phyloP scores from a whole-genome alignment of 257 asterid species.

The Galeopsis tetrahit region DNA sequence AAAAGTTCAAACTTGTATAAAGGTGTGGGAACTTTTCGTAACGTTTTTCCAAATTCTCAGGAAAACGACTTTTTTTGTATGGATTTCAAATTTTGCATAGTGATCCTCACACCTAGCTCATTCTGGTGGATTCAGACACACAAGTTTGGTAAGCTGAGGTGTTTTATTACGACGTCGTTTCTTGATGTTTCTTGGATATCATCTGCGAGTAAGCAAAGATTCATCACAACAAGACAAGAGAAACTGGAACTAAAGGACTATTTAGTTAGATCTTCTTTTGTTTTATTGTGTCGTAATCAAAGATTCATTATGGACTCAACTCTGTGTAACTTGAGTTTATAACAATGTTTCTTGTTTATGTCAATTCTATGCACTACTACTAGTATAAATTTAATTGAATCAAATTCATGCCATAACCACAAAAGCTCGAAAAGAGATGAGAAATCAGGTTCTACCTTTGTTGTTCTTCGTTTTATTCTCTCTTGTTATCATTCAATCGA shows the following conservation, averaged over 20 bases:
- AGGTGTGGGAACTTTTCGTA: no score
- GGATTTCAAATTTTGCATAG: not conserved
- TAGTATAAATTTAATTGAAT: no score
- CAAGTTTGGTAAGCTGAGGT: no score
- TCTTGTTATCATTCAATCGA: not conserved
- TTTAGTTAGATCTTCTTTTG: not conserved
- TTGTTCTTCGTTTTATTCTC: conserved; percentile 24
- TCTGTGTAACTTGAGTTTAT: not conserved
- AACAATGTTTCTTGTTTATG: conserved; percentile 29
- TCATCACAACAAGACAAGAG: not conserved
- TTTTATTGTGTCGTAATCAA: not conserved
- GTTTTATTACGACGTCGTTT: no score
- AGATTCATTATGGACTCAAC: conserved; percentile 18
- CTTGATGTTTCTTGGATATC: conserved; percentile 7
- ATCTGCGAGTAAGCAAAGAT: not conserved
- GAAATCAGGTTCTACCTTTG: conserved; percentile 15
- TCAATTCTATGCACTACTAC: conserved; percentile 24
- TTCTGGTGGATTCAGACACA: no score
- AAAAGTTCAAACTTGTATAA: no score
- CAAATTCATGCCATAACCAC: no score
- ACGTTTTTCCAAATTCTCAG: conserved; percentile 1
- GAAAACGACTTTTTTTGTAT: not conserved
- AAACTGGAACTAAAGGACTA: not conserved
- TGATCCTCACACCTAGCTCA: conserved; percentile 17
- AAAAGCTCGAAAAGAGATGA: conserved; percentile 27